Conservation (phyloP, 768 basidiomycete species). For the Hypholoma sublateritium region DNA sequence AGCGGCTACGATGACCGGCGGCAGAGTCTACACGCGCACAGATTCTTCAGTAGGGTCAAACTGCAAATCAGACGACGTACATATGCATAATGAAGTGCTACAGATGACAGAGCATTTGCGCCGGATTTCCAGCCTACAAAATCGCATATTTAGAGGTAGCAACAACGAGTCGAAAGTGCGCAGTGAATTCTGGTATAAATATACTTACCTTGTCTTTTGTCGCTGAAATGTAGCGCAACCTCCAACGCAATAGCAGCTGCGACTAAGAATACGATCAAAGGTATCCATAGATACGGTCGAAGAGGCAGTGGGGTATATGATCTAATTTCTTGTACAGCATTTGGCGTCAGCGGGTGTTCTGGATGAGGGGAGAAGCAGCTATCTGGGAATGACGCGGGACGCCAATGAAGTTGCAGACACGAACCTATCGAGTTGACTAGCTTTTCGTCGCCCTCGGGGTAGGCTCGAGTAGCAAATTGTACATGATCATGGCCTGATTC, state of each 20-base stretch:
- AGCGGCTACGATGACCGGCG: slow-evolving; percentile 50
- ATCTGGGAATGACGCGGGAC: no score
- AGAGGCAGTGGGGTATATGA: slow-evolving; percentile 46
- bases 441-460: not conserved
- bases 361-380: not conserved
- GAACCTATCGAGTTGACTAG: not conserved
- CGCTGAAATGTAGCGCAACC: slow-evolving; percentile 44
- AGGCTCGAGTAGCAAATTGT: slow-evolving; percentile 17
- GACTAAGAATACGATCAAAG: slow-evolving; percentile 38
- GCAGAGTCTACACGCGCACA: slow-evolving; percentile 39
- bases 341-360: not conserved
- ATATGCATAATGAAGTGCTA: slow-evolving; percentile 53
- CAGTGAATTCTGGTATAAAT: not conserved
- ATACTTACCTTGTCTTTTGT: slow-evolving; percentile 40
- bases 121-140: slow-evolving; percentile 1
- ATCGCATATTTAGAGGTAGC: no score
- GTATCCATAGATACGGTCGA: slow-evolving; percentile 45
- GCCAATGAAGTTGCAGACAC: no score
- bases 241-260: slow-evolving; percentile 44
- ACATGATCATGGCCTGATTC: slow-evolving; percentile 6
- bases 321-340: not conserved
- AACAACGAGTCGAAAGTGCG: no score
- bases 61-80: slow-evolving; percentile 28
- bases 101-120: slow-evolving; percentile 5
- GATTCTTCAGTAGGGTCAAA: not conserved